Base-by-base conservation (phyloP, 2,329 filamentous ascomycete genomes). In the Macrophomina phaseolina region DNA sequence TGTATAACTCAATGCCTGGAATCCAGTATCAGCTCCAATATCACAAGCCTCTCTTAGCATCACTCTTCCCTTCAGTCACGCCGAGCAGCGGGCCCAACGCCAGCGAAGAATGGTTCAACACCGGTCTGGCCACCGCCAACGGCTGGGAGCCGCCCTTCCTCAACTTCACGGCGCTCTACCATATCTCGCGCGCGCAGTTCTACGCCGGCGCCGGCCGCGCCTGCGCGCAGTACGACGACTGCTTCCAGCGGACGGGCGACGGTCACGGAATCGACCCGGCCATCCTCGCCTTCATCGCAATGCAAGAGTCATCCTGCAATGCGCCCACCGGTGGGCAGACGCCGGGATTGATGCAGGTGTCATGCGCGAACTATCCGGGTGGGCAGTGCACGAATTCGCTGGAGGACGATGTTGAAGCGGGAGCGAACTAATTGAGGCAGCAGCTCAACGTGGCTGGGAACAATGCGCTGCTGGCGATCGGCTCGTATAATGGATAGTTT, bases 401-500 rank as follows among this genome's bases (percentile, higher is more conserved):
- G 28, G 70, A 76, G 68, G 76, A 78, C 42, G 78, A 79, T 48
- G 74, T 76, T 14, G 69, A 79, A 66, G 77, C 75, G 30, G 77
- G 75, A 23, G 76, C 76, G 4, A 71, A 73, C 48, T 74, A 75
- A n/a, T 71, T 79, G 49, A 67, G 68, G 18, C 42, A 64, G 0
- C 71, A 71, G 32, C 70, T 79, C 3, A 69, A 75, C 18, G 63
- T 38, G 1, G 45, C 69, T 28, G 70, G 68, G 30, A 72, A 73
- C 2, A 79, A 79, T 68, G 76, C 74, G 3, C 69, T 79, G 23
- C 64, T 69, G 34, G 77, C 76, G 6, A 72, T 79, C 40, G 77
- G 76, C 16, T 68, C 68, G n/a, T 79, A 78, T 67, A 78, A 79
- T 61, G 76, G 76, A 51, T 79, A 76, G 76, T 78, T 79, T 68